Evolutionary conservation across 257 asterid genomes (phyloP).

Genomic region (Lithospermum erythrorhizon): DNA sequence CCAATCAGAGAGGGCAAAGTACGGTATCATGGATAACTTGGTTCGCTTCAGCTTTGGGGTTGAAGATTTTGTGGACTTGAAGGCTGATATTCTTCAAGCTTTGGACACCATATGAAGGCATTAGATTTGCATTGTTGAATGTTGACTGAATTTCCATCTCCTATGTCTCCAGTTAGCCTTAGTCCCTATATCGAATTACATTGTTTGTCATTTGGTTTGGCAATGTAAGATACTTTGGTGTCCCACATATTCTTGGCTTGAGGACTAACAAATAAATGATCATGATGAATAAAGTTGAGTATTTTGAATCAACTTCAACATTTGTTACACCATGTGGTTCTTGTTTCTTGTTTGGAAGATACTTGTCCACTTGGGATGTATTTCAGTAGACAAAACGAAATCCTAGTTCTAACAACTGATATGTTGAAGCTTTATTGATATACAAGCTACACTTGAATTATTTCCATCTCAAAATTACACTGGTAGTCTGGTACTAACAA

Average conservation of each 20-base stretch:
- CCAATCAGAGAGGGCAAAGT: conserved; percentile 75
- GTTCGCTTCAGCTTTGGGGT: conserved; percentile 93
- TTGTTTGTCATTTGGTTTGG: background rate
- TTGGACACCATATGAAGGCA: conserved; percentile 46
- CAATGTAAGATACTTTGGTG: background rate
- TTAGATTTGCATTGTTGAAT: conserved; percentile 4
- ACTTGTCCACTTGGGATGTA: background rate
- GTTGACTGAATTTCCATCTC: background rate
- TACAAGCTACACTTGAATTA: no score
- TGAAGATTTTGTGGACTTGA: conserved; percentile 71
- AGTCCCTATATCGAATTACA: background rate
- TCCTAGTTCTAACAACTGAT: no score
- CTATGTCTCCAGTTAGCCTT: background rate
- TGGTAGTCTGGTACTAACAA: no score
- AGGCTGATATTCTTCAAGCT: conserved; percentile 80
- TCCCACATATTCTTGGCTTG: background rate
- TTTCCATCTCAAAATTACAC: no score
- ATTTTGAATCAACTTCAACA: background rate
- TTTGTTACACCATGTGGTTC: background rate
- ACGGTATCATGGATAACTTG: conserved; percentile 85
- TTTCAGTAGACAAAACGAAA: no score
- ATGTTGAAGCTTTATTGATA: no score
- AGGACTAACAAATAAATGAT: background rate
- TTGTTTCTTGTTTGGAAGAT: background rate
- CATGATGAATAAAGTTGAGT: background rate